phyloP scores from a whole-genome alignment of 352 stramenopile species.

The Poterioochromonas sp. region DNA sequence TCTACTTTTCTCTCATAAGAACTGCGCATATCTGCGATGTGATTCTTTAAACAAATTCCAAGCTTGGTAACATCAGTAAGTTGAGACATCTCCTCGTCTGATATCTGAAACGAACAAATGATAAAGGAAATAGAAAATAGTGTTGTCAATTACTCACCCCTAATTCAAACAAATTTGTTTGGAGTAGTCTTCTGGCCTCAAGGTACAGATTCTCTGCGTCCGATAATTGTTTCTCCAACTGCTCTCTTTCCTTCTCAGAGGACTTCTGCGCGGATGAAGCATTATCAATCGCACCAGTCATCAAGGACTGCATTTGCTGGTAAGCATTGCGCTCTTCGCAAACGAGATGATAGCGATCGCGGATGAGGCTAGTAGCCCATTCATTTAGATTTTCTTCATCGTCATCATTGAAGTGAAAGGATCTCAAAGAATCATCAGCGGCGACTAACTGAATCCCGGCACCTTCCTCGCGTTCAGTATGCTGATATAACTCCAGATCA shows the following conservation, averaged over 20 bases:
- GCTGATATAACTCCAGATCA: constrained; percentile 64
- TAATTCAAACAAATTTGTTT: not conserved
- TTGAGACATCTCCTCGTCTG: constrained; percentile 3
- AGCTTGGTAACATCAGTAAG: not conserved
- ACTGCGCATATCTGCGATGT: not conserved
- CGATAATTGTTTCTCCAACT: not conserved
- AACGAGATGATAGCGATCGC: constrained; percentile 53
- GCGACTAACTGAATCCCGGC: not conserved
- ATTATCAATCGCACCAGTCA: constrained; percentile 9
- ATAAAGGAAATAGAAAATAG: not conserved
- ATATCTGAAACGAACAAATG: not conserved
- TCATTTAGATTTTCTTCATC: constrained; percentile 49
- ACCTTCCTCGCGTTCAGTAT: not conserved
- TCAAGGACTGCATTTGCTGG: constrained; percentile 49
- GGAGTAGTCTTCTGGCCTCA: not conserved
- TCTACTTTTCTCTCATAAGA: not conserved
- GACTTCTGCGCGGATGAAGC: not conserved
- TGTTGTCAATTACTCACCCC: not conserved
- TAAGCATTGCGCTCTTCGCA: constrained; percentile 62
- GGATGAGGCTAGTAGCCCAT: constrained; percentile 56
- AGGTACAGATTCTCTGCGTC: not conserved
- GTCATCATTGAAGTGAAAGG: constrained; percentile 61
- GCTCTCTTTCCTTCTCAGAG: not conserved
- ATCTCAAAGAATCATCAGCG: not conserved
- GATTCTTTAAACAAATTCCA: not conserved